Evolutionary conservation across 768 basidiomycete species (phyloP).

Genomic region (Termitomyces sp.): DNA sequence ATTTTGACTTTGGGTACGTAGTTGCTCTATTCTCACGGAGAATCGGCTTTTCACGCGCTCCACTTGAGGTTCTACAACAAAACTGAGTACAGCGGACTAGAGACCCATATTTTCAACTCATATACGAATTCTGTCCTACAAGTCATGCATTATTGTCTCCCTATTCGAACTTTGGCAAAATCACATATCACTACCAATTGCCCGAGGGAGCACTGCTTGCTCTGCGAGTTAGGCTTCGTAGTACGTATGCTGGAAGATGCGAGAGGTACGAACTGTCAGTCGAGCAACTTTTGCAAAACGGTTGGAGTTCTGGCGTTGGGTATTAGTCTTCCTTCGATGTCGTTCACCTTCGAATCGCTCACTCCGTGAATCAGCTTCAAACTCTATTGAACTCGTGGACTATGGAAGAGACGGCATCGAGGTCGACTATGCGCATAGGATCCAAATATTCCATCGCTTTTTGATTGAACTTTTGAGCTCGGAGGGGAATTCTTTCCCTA

Average conservation of each 20-base stretch:
- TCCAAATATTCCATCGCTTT: constrained; percentile 95
- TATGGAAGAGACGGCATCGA: constrained; percentile 74
- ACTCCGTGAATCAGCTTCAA: constrained; percentile 43
- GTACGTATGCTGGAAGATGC: constrained; percentile 97
- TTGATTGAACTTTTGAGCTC: constrained; percentile 79
- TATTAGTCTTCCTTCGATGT: constrained; percentile 26
- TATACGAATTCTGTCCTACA: constrained; percentile 93
- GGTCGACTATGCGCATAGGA: constrained; percentile 81
- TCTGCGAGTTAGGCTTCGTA: constrained; percentile 94
- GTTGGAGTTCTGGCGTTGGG: constrained; percentile 88
- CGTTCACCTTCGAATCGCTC: neutral
- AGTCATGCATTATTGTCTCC: constrained; percentile 79
- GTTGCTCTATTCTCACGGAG: neutral
- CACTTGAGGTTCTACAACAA: constrained; percentile 83
- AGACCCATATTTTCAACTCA: constrained; percentile 96
- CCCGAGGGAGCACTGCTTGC: constrained; percentile 84
- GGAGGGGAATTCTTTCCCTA: constrained; percentile 64
- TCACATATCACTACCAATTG: constrained; percentile 91
- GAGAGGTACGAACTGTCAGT: constrained; percentile 89
- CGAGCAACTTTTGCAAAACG: constrained; percentile 95
- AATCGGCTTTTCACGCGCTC: neutral
- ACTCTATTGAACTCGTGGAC: constrained; percentile 87
- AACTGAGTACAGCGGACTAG: constrained; percentile 86
- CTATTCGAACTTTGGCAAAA: constrained; percentile 81
- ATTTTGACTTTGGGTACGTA: constrained; percentile 93